phyloP scores from a whole-genome alignment of 371 early-diverging fungal species.

The Mucor sp. region DNA sequence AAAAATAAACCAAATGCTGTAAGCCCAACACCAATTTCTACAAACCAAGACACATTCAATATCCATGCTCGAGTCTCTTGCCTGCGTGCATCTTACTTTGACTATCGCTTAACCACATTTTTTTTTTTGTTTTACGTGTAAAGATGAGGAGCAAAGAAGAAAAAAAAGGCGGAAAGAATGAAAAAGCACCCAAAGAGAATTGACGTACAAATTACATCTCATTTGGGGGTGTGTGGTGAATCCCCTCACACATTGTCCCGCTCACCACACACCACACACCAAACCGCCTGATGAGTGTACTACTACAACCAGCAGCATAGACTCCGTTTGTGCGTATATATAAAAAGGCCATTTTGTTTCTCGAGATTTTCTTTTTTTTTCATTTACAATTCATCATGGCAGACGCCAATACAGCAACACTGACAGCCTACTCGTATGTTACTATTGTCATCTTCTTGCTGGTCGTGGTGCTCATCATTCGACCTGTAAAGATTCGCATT shows the following conservation, averaged over 20 bases:
- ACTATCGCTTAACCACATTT: slow-evolving; percentile 83
- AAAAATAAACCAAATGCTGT: slow-evolving; percentile 95
- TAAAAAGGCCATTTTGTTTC: neutral
- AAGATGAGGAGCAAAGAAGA: neutral
- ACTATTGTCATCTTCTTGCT: slow-evolving; percentile 54
- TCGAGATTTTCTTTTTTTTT: slow-evolving; percentile 2
- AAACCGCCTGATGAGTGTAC: too few species aligned
- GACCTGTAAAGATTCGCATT: slow-evolving; percentile 48
- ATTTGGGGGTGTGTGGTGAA: neutral
- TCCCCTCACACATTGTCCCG: neutral
- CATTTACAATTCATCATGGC: neutral
- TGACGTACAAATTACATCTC: neutral
- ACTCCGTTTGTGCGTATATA: neutral
- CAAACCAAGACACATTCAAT: neutral
- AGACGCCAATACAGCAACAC: slow-evolving; percentile 17
- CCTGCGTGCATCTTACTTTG: slow-evolving; percentile 62
- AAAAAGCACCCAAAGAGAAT: neutral
- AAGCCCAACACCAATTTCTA: slow-evolving; percentile 95
- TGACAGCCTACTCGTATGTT: slow-evolving; percentile 52
- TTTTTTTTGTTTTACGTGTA: slow-evolving; percentile 20
- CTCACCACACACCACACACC: too few species aligned
- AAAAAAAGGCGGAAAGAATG: neutral
- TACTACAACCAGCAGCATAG: too few species aligned
- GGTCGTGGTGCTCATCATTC: slow-evolving; percentile 55
- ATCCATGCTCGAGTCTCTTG: neutral